Percentiles rank a stretch among this genome's conserved stretches.
Evolutionary conservation across 1,284 basidiomycete genomes (phyloP).

Genomic region (Vanrija pseudolonga): DNA sequence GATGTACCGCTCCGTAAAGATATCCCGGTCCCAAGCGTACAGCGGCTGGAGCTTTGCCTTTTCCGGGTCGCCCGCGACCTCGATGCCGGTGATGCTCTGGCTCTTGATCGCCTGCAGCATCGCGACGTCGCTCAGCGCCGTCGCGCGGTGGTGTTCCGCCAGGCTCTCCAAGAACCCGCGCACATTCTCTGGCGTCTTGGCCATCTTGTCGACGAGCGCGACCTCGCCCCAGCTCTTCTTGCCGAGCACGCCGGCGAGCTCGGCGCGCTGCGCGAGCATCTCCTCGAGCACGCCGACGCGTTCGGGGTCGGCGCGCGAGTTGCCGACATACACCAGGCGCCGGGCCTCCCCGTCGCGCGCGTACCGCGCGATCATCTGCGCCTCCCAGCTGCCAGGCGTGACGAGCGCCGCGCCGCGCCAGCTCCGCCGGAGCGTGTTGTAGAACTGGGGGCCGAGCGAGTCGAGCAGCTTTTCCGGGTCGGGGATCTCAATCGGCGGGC

Average conservation of each 20-base stretch:
- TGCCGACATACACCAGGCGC: conserved; percentile 70
- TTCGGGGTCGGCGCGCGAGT: conserved; percentile 55
- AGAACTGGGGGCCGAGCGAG: conserved; percentile 43
- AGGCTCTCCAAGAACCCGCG: conserved; percentile 74
- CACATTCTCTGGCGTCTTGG: conserved; percentile 85
- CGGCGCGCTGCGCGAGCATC: conserved; percentile 69
- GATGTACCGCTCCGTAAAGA: conserved; percentile 55
- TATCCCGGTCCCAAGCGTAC: conserved; percentile 90
- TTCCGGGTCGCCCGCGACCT: conserved; percentile 12
- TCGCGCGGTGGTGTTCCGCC: conserved; percentile 68
- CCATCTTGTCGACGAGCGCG: conserved; percentile 89
- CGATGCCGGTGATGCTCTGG: conserved; percentile 55
- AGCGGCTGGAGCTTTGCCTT: conserved; percentile 59
- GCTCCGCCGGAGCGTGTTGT: conserved; percentile 58
- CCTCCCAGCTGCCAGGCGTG: conserved; percentile 78
- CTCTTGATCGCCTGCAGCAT: conserved; percentile 71
- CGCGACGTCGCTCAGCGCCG: conserved; percentile 67
- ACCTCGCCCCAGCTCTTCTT: conserved; percentile 77
- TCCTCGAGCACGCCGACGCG: conserved; percentile 62
- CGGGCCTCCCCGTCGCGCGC: conserved; percentile 77
- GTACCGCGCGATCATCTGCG: conserved; percentile 85
- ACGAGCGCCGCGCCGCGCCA: conserved; percentile 57
- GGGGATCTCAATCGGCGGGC: conserved; percentile 39
- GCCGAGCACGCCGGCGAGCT: conserved; percentile 76
- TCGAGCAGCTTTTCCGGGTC: conserved; percentile 37